Evolutionary conservation across 345 rosid species (phyloP).

Genomic region (Rhodamnia rubescens): DNA sequence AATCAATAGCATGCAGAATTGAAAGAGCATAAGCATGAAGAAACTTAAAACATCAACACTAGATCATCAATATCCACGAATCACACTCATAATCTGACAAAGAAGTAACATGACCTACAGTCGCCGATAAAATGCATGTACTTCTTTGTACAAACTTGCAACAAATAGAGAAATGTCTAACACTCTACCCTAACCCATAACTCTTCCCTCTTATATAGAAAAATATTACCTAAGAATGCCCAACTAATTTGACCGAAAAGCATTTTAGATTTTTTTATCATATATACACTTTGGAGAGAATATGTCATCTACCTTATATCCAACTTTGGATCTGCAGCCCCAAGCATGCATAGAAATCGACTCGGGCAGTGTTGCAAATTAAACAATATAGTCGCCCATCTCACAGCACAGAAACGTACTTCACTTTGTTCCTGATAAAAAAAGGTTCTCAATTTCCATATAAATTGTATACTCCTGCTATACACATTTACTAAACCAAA

Average conservation of each 20-base stretch:
- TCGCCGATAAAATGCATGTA: background rate
- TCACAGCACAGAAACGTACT: constrained; percentile 84
- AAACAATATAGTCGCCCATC: constrained; percentile 84
- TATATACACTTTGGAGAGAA: background rate
- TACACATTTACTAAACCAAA: background rate
- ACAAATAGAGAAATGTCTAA: background rate
- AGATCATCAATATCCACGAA: background rate
- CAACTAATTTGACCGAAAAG: background rate
- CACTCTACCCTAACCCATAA: background rate
- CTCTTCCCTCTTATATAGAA: background rate
- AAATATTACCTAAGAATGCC: background rate
- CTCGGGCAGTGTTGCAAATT: constrained; percentile 83
- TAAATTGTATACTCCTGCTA: background rate
- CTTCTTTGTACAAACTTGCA: background rate
- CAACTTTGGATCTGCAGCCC: constrained; percentile 72
- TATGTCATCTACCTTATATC: constrained; percentile 61
- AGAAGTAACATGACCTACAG: background rate
- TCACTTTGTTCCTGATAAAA: constrained; percentile 76
- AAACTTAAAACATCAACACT: background rate
- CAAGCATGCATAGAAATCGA: constrained; percentile 87
- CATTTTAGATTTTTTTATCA: background rate
- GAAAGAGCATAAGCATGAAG: background rate
- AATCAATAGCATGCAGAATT: background rate
- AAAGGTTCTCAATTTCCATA: constrained; percentile 1
- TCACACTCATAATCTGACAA: background rate